Percentiles rank a stretch among this genome's conserved stretches.
phyloP scores from a whole-genome alignment of 2,329 filamentous ascomycete genomes.

The Aphanocladium album region DNA sequence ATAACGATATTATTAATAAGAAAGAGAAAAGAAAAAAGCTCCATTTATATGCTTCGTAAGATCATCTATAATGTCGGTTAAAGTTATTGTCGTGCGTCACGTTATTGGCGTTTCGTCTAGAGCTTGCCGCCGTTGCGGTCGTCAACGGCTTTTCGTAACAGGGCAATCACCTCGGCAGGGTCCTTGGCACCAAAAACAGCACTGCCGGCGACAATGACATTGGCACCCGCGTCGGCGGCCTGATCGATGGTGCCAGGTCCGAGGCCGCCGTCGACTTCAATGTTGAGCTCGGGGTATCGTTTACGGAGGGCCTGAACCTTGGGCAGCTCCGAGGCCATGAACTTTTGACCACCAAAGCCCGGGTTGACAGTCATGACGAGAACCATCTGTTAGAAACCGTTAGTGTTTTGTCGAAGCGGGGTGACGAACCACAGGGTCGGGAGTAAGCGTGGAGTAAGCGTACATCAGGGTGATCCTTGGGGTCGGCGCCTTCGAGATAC shows the following conservation, averaged over 20 bases:
- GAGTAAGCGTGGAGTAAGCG: slow-evolving; percentile 31
- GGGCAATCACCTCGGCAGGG: slow-evolving; percentile 78
- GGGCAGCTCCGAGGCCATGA: slow-evolving; percentile 92
- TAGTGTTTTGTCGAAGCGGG: neutral
- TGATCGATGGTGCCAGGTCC: slow-evolving; percentile 86
- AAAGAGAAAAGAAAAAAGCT: neutral
- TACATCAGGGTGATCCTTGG: slow-evolving; percentile 82
- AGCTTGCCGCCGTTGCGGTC: slow-evolving; percentile 39
- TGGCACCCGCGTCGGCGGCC: slow-evolving; percentile 90
- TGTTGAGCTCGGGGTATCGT: slow-evolving; percentile 87
- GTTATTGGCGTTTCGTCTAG: slow-evolving; percentile 17
- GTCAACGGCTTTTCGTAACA: slow-evolving; percentile 75
- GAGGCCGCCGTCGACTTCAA: slow-evolving; percentile 93
- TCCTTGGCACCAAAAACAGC: slow-evolving; percentile 92
- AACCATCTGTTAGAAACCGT: slow-evolving; percentile 66
- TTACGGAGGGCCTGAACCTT: slow-evolving; percentile 82
- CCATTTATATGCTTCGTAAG: slow-evolving; percentile 3
- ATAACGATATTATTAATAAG: neutral
- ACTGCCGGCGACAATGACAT: slow-evolving; percentile 95
- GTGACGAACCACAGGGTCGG: neutral
- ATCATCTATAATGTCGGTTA: neutral
- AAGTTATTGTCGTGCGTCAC: neutral
- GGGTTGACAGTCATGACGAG: slow-evolving; percentile 98
- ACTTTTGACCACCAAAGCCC: slow-evolving; percentile 96
- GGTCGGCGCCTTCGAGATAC: slow-evolving; percentile 67